A percentile compares a stretch with the other conserved stretches of the same genome.
These are phyloP conservation scores for Trichophyton simii DNA, from an alignment of 2,329 filamentous ascomycete species.

Conservation along the genomic window DNA sequence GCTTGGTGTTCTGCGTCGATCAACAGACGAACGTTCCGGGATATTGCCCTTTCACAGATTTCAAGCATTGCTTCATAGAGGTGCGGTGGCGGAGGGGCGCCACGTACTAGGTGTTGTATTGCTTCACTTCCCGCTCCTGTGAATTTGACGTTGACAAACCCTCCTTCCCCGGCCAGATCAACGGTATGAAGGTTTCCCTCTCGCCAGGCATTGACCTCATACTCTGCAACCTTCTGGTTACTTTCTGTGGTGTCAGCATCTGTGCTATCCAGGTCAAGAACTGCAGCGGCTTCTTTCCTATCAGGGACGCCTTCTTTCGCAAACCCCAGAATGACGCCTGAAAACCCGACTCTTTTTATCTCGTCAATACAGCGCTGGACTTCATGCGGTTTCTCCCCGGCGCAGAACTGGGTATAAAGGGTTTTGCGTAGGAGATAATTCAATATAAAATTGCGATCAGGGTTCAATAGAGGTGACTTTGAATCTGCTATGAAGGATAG, in stretches of 20 bases:
- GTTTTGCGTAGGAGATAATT: constrained; percentile 62
- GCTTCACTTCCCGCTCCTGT: constrained; percentile 71
- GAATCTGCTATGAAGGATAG: constrained; percentile 61
- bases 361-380: constrained; percentile 51
- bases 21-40: constrained; percentile 57
- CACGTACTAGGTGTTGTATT: constrained; percentile 52
- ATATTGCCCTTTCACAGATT: constrained; percentile 60
- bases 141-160: constrained; percentile 61
- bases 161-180: constrained; percentile 31
- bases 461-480: constrained; percentile 52
- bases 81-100: constrained; percentile 48
- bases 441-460: constrained; percentile 62
- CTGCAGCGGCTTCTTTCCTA: constrained; percentile 29
- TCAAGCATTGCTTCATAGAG: constrained; percentile 58
- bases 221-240: constrained; percentile 9
- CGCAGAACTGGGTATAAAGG: constrained; percentile 86
- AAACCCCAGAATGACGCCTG: constrained; percentile 73
- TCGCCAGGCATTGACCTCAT: constrained; percentile 46
- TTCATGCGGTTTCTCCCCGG: constrained; percentile 60
- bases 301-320: constrained; percentile 66
- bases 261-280: not conserved
- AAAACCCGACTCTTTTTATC: constrained; percentile 64
- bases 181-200: constrained; percentile 64
- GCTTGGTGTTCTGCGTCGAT: constrained; percentile 76
- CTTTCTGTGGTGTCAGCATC: constrained; percentile 14